Base-by-base conservation (phyloP, 1,284 basidiomycete species). In the Leccinum cinnamomeum region DNA sequence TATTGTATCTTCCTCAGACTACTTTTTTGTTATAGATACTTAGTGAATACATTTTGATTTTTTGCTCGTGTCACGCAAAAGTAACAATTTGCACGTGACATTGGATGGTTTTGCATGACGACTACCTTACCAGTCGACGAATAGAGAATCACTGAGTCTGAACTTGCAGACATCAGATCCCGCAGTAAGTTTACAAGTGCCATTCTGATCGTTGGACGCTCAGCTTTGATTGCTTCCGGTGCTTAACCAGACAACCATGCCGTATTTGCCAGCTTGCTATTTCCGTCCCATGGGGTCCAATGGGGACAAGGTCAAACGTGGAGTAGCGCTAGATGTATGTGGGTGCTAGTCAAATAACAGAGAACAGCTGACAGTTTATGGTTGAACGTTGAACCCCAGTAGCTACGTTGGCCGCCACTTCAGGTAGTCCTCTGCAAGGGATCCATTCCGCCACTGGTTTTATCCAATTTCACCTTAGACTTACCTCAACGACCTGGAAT, bases 121-220 rank as follows among this genome's bases (percentile, higher is more conserved):
- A 30, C 28, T 8, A 30, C 28, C 28, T 30, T 30, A 53, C 28
- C 23, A 33, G 28, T 30, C 28, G 23, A 51, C 20, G 48, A 51
- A 51, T 11, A 20, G 28, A 33, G 25, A 18, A 28, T 28, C 12
- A 53, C 25, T 11, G n/a, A 53, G 16, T 5, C 16, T 53, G 28
- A 53, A 53, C 6, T 53, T n/a, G 5, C 44, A 18, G 12, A 55
- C 33, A 18, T 1, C 11, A 28, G 3, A 14, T 59, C 16, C 18
- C 30, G 57, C 33, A 20, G 60, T n/a, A 59, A 57, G 37, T 61
- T 65, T 37, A 7, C 12, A 54, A 57, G 28, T 66, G 18, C 35
- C 55, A 68, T 59, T 30, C 18, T 8, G 7, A 64, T 7, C 3
- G 5, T 46, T 16, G 7, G 18, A 33, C 3, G 3, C 60, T 18